Percentiles rank a stretch among this genome's conserved stretches.
These are phyloP conservation scores for Penicillium vulpinum DNA, from an alignment of 2,329 filamentous ascomycete genomes.

Conservation along the genomic window DNA sequence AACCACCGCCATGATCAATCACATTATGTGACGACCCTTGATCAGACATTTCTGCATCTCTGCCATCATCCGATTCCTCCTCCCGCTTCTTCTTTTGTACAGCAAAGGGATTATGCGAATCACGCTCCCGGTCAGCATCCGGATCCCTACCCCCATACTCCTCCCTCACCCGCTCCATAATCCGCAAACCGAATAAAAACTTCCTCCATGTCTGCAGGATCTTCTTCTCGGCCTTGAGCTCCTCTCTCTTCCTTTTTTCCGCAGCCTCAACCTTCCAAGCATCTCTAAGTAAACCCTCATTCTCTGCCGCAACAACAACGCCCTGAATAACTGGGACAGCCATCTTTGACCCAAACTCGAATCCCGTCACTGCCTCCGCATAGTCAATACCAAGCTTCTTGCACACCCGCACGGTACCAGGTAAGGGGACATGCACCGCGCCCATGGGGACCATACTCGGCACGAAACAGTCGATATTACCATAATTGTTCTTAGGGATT, in stretches of 20 bases:
- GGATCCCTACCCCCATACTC: constrained; percentile 67
- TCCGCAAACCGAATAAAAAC: constrained; percentile 80
- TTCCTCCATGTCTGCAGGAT: constrained; percentile 79
- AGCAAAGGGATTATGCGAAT: constrained; percentile 40
- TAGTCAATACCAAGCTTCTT: constrained; percentile 82
- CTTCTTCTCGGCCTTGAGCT: constrained; percentile 75
- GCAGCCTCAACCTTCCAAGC: constrained; percentile 76
- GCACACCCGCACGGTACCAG: constrained; percentile 76
- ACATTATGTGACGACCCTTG: constrained; percentile 13
- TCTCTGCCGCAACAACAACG: constrained; percentile 81
- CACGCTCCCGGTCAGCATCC: constrained; percentile 31
- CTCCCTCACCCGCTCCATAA: constrained; percentile 71
- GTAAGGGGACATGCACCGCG: constrained; percentile 78
- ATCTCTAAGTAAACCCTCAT: constrained; percentile 71
- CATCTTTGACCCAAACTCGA: constrained; percentile 93
- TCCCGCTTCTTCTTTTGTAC: constrained; percentile 13
- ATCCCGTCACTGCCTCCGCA: constrained; percentile 91
- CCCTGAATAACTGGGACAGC: constrained; percentile 90
- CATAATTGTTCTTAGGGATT: constrained; percentile 92
- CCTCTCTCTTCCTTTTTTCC: constrained; percentile 74
- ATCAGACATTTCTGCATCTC: constrained; percentile 12
- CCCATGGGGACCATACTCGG: constrained; percentile 88
- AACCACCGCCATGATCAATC: constrained; percentile 30
- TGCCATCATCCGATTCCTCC: constrained; percentile 9
- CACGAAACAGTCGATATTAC: constrained; percentile 94